phyloP scores from a whole-genome alignment of 1,139 yeast genomes.

The Scheffersomyces cryptocercus region DNA sequence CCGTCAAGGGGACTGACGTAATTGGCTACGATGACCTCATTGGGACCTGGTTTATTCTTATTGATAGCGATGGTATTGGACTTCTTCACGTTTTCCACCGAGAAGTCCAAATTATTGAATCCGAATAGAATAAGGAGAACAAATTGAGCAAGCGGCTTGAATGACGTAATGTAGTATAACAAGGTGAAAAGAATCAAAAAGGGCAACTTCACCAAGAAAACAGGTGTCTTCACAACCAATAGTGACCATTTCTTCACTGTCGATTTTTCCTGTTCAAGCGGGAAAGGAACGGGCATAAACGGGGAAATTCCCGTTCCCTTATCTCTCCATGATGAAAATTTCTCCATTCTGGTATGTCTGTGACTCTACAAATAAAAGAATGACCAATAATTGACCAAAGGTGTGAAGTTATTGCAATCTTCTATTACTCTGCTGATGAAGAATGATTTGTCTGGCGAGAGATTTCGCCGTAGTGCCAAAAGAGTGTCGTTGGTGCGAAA shows the following conservation, averaged over 20 bases:
- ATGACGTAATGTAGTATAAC: constrained; percentile 9
- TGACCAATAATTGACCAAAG: neutral
- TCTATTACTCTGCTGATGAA: too few relatives aligned
- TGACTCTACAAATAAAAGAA: neutral
- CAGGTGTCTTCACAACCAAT: constrained; percentile 16
- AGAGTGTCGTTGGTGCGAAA: too few relatives aligned
- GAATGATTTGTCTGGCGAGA: too few relatives aligned
- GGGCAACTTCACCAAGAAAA: constrained; percentile 28
- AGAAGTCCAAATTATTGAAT: constrained; percentile 33
- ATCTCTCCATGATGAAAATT: constrained; percentile 73
- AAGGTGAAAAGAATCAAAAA: constrained; percentile 8
- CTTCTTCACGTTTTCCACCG: constrained; percentile 54
- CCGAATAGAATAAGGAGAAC: constrained; percentile 22
- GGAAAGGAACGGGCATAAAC: constrained; percentile 51
- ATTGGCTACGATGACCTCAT: constrained; percentile 53
- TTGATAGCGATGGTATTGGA: constrained; percentile 35
- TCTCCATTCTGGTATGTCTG: constrained; percentile 52
- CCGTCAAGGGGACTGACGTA: constrained; percentile 59
- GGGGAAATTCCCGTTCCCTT: constrained; percentile 85
- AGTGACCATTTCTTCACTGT: constrained; percentile 4
- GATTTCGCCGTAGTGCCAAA: too few relatives aligned
- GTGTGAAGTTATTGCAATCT: too few relatives aligned
- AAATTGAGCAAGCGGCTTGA: constrained; percentile 9
- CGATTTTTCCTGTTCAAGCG: constrained; percentile 7
- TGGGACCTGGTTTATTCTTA: constrained; percentile 37